Percentiles rank a stretch among this genome's conserved stretches.
Conservation (phyloP, 495 filamentous ascomycete genomes). For the Aspergillus heteromorphus region DNA sequence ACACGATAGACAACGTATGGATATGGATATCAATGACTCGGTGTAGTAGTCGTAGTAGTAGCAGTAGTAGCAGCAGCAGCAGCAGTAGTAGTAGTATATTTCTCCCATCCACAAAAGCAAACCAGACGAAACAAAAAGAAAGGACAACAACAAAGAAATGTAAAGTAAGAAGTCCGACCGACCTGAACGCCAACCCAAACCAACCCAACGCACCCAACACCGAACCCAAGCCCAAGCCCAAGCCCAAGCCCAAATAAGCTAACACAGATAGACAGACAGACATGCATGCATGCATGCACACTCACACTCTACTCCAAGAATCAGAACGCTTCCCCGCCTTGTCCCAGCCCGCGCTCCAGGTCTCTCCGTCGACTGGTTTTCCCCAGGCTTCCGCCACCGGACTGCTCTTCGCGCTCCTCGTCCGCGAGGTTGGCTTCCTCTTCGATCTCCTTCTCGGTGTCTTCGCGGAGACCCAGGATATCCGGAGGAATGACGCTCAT, state of each 20-base stretch:
- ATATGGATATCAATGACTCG: no score
- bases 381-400: conserved; percentile 20
- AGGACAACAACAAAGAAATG: no score
- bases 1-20: no score
- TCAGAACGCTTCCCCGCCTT: conserved; percentile 26
- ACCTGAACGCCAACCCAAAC: background rate
- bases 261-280: background rate
- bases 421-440: conserved; percentile 62
- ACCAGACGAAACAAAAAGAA: no score
- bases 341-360: conserved; percentile 38
- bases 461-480: conserved; percentile 65
- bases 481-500: conserved; percentile 76
- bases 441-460: conserved; percentile 71
- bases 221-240: background rate
- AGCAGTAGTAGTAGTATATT: no score
- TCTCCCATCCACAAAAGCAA: no score
- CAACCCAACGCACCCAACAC: background rate
- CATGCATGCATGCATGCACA: background rate
- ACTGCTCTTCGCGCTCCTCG: conserved; percentile 43
- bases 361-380: conserved; percentile 32
- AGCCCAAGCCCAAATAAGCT: background rate
- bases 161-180: no score
- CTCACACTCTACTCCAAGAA: background rate
- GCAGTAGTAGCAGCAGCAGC: no score
- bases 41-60: no score